Percentiles rank a stretch among this genome's conserved stretches.
Conservation (phyloP, 140 eudicot species). For the Bidens hawaiensis region DNA sequence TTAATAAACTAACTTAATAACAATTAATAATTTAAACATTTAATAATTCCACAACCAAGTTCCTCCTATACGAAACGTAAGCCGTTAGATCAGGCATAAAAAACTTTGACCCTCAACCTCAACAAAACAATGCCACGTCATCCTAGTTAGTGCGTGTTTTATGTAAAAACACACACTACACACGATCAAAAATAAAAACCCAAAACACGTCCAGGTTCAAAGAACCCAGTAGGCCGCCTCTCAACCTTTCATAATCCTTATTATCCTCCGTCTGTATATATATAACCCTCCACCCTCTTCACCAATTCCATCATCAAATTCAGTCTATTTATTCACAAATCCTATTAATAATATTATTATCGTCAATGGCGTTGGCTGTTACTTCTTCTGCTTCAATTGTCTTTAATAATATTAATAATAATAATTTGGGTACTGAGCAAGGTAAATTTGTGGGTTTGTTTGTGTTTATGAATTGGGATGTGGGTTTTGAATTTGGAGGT, state of each 20-base stretch:
- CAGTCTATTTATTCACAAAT: background rate
- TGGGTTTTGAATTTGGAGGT: background rate
- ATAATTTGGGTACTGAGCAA: slow-evolving; percentile 45
- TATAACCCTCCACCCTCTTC: slow-evolving; percentile 24
- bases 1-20: no score
- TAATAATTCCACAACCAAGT: no score
- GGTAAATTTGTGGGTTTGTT: slow-evolving; percentile 34
- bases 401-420: no score
- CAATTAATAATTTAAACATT: background rate
- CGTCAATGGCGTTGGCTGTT: slow-evolving; percentile 52
- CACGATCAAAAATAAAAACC: no score
- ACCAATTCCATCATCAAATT: slow-evolving; percentile 11
- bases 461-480: no score
- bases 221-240: slow-evolving; percentile 62
- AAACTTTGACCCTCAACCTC: slow-evolving; percentile 2
- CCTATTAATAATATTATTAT: no score
- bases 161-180: slow-evolving; percentile 1
- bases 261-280: slow-evolving; percentile 22
- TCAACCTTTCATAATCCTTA: slow-evolving; percentile 18
- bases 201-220: slow-evolving; percentile 78
- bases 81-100: slow-evolving; percentile 23
- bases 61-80: slow-evolving; percentile 18
- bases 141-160: slow-evolving; percentile 13
- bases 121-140: slow-evolving; percentile 20
- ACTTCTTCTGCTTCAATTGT: slow-evolving; percentile 46